Conservation (phyloP, 352 stramenopile genomes). For the Globisporangium orthogonon region DNA sequence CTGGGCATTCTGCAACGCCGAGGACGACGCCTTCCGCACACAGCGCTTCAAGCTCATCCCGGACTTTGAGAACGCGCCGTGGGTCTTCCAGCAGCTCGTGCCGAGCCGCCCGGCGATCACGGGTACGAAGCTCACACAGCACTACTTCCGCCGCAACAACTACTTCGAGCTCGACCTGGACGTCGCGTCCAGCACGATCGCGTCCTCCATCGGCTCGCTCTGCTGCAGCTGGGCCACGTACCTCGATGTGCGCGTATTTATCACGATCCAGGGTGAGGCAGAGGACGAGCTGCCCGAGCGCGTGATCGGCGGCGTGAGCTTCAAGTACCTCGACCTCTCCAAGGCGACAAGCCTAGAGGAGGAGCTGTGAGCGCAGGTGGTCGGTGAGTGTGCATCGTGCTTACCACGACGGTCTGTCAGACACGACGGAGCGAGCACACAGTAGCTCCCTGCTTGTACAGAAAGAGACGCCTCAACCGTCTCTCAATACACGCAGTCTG, state of each 20-base stretch:
- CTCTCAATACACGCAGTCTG: not conserved
- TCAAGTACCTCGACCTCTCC: slow-evolving; percentile 59
- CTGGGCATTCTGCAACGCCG: slow-evolving; percentile 40
- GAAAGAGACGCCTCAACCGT: not conserved
- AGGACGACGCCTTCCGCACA: slow-evolving; percentile 50
- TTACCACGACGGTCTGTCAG: not conserved
- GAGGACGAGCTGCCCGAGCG: slow-evolving; percentile 71
- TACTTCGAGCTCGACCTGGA: slow-evolving; percentile 89
- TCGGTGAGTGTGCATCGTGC: not conserved
- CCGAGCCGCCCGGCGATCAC: slow-evolving; percentile 81
- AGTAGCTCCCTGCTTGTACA: not conserved
- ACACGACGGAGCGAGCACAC: not conserved
- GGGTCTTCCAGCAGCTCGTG: slow-evolving; percentile 76
- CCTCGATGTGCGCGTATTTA: slow-evolving; percentile 75
- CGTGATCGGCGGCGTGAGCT: slow-evolving; percentile 48
- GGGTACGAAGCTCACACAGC: slow-evolving; percentile 83
- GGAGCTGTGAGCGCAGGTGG: not conserved
- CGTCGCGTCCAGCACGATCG: slow-evolving; percentile 68
- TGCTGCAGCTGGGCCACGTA: slow-evolving; percentile 70
- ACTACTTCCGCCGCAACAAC: slow-evolving; percentile 70
- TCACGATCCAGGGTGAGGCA: slow-evolving; percentile 68
- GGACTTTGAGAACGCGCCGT: slow-evolving; percentile 77
- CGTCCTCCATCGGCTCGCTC: slow-evolving; percentile 71
- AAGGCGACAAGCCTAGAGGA: slow-evolving; percentile 34
- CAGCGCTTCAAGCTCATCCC: slow-evolving; percentile 88